Conservation (phyloP, 2,329 filamentous ascomycete genomes). For the Neospermospora avenae region DNA sequence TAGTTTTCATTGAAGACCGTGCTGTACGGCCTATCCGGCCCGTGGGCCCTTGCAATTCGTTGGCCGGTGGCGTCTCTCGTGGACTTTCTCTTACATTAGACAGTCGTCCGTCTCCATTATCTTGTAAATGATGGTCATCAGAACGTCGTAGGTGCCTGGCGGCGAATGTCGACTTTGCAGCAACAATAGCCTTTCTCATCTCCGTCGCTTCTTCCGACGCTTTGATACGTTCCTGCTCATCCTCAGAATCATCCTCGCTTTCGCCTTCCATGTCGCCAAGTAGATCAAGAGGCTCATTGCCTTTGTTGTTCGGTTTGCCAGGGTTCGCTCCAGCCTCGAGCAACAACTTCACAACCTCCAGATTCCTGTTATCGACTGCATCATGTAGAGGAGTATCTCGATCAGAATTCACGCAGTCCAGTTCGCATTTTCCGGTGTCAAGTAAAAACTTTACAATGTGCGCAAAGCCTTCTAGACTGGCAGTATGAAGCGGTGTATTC, state of each 20-base stretch:
- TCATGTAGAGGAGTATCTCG: slow-evolving; percentile 94
- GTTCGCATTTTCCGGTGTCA: slow-evolving; percentile 66
- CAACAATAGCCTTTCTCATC: slow-evolving; percentile 67
- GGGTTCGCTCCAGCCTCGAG: slow-evolving; percentile 88
- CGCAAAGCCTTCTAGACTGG: slow-evolving; percentile 79
- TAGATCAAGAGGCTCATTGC: slow-evolving; percentile 85
- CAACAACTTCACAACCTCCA: slow-evolving; percentile 82
- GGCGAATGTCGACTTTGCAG: slow-evolving; percentile 51
- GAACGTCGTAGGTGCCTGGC: slow-evolving; percentile 50
- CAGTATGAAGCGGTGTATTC: slow-evolving; percentile 95
- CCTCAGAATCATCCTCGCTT: slow-evolving; percentile 47
- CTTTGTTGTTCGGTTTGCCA: slow-evolving; percentile 84
- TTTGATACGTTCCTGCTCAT: slow-evolving; percentile 35
- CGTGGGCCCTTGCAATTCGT: slow-evolving; percentile 19
- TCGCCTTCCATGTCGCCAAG: slow-evolving; percentile 49
- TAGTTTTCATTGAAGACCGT: slow-evolving; percentile 60
- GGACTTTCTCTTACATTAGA: slow-evolving; percentile 57
- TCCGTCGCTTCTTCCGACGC: slow-evolving; percentile 41
- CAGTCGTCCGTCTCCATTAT: slow-evolving; percentile 39
- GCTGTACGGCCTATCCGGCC: slow-evolving; percentile 48
- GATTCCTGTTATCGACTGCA: slow-evolving; percentile 91
- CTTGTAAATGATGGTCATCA: slow-evolving; percentile 49
- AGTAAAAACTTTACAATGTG: slow-evolving; percentile 87
- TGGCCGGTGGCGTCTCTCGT: slow-evolving; percentile 50
- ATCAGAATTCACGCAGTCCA: slow-evolving; percentile 71